Conservation (phyloP, 148 eudicot species). For the Fagopyrum homotropicum region DNA sequence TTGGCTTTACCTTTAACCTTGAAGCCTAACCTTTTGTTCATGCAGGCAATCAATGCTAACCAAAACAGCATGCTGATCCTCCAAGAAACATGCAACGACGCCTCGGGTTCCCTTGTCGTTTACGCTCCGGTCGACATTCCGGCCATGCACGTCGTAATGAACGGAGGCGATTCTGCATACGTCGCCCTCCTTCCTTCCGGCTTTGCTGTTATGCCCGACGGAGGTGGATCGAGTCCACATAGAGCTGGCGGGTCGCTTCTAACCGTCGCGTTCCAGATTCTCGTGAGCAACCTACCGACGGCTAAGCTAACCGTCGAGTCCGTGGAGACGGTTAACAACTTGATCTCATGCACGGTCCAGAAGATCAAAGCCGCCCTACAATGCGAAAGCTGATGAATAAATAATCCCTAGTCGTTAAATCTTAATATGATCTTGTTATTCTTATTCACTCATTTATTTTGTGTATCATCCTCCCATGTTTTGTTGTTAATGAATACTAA, state of each 20-base stretch:
- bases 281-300: slow-evolving; percentile 41
- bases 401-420: neutral
- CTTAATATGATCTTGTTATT: neutral
- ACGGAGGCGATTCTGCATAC: slow-evolving; percentile 43
- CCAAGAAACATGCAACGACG: slow-evolving; percentile 37
- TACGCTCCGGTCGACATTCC: slow-evolving; percentile 35
- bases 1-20: neutral
- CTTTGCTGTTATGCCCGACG: slow-evolving; percentile 41
- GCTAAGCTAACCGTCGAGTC: slow-evolving; percentile 64
- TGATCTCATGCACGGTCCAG: slow-evolving; percentile 50
- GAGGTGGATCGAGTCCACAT: slow-evolving; percentile 7
- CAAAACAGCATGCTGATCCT: slow-evolving; percentile 38
- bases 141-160: slow-evolving; percentile 23
- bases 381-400: slow-evolving; percentile 6
- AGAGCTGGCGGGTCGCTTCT: slow-evolving; percentile 30
- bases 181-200: slow-evolving; percentile 73
- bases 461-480: neutral
- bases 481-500: slow-evolving; percentile 8
- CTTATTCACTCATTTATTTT: neutral
- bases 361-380: slow-evolving; percentile 51
- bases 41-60: slow-evolving; percentile 30
- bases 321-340: slow-evolving; percentile 44
- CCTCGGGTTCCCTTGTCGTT: slow-evolving; percentile 28
- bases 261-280: slow-evolving; percentile 67
- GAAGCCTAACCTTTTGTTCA: neutral